Evolutionary conservation across 225 moss, liverwort and hornwort species (phyloP).

Genomic region (Neckera pumila): DNA sequence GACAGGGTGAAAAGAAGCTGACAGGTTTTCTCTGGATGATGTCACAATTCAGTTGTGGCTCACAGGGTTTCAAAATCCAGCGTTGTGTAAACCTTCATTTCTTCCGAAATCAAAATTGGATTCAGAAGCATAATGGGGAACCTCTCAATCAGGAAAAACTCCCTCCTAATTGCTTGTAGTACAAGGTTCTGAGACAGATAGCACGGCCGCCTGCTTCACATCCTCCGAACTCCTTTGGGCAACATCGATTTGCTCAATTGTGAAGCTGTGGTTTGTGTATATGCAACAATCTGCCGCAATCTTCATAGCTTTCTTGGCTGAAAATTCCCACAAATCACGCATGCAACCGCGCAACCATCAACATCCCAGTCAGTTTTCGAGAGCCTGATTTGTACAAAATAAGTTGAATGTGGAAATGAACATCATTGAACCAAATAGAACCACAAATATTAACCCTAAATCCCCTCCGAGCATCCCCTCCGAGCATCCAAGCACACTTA

Average conservation of each 20-base stretch:
- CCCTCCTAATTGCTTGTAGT: background rate
- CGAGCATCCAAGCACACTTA: constrained; percentile 6
- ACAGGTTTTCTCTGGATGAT: background rate
- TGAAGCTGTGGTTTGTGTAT: constrained; percentile 87
- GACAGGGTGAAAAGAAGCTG: background rate
- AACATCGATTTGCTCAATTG: constrained; percentile 47
- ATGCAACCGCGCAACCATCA: background rate
- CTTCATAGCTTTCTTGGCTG: constrained; percentile 87
- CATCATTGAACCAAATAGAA: background rate
- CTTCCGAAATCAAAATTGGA: background rate
- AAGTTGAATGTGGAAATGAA: background rate
- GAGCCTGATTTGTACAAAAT: background rate
- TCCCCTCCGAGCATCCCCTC: background rate
- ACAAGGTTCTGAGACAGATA: constrained; percentile 12
- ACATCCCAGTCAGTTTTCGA: background rate
- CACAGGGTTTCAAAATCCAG: background rate
- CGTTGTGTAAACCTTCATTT: background rate
- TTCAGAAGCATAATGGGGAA: background rate
- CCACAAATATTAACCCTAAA: background rate
- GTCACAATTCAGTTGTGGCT: background rate
- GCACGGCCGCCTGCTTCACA: constrained; percentile 16
- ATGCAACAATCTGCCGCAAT: constrained; percentile 95
- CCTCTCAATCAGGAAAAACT: background rate
- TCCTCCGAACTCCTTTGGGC: constrained; percentile 17
- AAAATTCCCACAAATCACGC: background rate